These are phyloP conservation scores for Sarocladium oryzae DNA, from an alignment of 2,329 filamentous ascomycete genomes.

Conservation along the genomic window DNA sequence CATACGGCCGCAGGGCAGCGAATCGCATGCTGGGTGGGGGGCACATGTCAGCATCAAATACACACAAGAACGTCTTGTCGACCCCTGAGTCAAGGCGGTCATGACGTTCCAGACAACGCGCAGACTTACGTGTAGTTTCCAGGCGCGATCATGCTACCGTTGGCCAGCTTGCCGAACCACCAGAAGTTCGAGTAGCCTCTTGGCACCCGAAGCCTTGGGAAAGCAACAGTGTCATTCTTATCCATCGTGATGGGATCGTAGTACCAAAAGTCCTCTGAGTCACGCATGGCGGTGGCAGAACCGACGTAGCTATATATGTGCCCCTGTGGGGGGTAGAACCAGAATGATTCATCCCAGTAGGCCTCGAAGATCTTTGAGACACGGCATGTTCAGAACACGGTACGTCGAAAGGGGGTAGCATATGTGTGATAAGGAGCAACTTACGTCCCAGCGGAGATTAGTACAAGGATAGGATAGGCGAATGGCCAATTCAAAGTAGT, in stretches of 20 bases:
- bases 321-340: no score
- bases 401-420: no score
- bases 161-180: conserved; percentile 37
- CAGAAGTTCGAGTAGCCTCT: conserved; percentile 28
- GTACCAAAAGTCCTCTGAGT: conserved; percentile 23
- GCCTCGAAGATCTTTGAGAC: conserved; percentile 36
- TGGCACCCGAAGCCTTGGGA: conserved; percentile 28
- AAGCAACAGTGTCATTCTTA: conserved; percentile 31
- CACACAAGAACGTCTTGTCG: no score
- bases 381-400: no score
- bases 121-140: conserved; percentile 34
- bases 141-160: conserved; percentile 32
- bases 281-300: conserved; percentile 32
- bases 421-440: no score
- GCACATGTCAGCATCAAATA: background rate
- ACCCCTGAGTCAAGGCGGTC: no score
- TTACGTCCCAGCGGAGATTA: conserved; percentile 30
- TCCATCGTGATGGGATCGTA: conserved; percentile 29
- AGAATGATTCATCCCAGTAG: conserved; percentile 31
- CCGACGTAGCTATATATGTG: conserved; percentile 38
- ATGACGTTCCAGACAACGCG: no score
- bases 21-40: conserved; percentile 32
- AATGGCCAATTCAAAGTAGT: conserved; percentile 24
- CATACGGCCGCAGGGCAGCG: conserved; percentile 34
- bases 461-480: conserved; percentile 26